phyloP scores from a whole-genome alignment of 2,329 filamentous ascomycete genomes.

The Penicillium polonicum region DNA sequence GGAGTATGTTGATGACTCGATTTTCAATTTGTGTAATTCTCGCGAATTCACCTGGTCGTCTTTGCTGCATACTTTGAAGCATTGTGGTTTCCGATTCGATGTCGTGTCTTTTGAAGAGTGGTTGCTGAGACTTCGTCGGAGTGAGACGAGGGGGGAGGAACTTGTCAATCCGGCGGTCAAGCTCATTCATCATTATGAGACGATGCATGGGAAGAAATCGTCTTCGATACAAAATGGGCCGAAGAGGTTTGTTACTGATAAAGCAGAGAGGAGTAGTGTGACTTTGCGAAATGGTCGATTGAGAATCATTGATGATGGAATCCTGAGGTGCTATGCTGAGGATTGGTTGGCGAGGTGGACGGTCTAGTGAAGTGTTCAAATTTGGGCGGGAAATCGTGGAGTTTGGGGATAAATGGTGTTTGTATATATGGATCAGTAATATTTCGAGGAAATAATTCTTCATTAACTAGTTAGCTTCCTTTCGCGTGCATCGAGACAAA shows the following conservation, averaged over 20 bases:
- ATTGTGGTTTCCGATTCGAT: conserved; percentile 37
- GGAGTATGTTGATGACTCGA: conserved; percentile 20
- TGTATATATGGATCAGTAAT: not conserved
- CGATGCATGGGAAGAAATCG: conserved; percentile 22
- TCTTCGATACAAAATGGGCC: not conserved
- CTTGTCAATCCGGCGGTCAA: conserved; percentile 35
- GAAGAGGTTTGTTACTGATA: conserved; percentile 28
- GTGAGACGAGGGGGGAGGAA: conserved; percentile 30
- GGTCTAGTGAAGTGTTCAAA: not conserved
- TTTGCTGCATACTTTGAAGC: conserved; percentile 31
- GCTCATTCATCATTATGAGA: conserved; percentile 31
- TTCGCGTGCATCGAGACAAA: not conserved
- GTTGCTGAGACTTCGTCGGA: conserved; percentile 33
- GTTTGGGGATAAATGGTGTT: not conserved
- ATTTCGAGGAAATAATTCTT: not conserved
- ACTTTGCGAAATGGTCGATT: conserved; percentile 29
- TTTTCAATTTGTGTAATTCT: conserved; percentile 35
- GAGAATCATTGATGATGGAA: conserved; percentile 33
- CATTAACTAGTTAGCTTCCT: conserved; percentile 3
- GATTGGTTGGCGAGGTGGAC: conserved; percentile 34
- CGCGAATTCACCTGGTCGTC: conserved; percentile 36
- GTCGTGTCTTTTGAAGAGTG: conserved; percentile 35
- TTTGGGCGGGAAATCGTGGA: too few species aligned
- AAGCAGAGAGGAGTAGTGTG: conserved; percentile 30
- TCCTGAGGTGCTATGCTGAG: conserved; percentile 29